Evolutionary conservation across 306 rosid genomes (phyloP).

Genomic region (Sindora glabra): DNA sequence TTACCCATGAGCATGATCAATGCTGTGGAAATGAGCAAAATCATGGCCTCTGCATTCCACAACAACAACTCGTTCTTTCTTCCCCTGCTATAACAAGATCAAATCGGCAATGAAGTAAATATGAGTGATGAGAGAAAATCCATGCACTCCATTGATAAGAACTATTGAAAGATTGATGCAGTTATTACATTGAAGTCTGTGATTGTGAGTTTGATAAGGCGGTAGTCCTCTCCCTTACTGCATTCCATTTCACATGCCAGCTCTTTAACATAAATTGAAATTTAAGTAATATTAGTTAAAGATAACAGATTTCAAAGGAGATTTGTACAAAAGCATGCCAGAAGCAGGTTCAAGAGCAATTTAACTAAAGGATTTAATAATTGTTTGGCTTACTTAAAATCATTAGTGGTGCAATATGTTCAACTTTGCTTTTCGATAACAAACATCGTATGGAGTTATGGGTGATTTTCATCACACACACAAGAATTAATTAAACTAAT

Average conservation of each 20-base stretch:
- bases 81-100: constrained; percentile 37
- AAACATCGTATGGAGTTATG: not conserved
- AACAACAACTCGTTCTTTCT: constrained; percentile 56
- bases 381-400: not conserved
- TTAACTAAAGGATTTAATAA: not conserved
- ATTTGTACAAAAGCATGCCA: not conserved
- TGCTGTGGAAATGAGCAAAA: constrained; percentile 66
- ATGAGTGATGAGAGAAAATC: not conserved
- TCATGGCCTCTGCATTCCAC: constrained; percentile 94
- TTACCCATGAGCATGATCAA: constrained; percentile 91
- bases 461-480: not conserved
- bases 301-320: not conserved
- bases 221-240: constrained; percentile 97
- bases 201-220: constrained; percentile 84
- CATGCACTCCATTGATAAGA: no score
- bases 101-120: constrained; percentile 2
- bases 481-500: not conserved
- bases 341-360: not conserved
- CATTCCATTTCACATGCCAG: constrained; percentile 90
- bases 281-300: not conserved
- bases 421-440: not conserved
- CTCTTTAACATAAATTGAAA: constrained; percentile 35
- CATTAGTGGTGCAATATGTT: not conserved
- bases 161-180: not conserved
- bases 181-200: constrained; percentile 67